phyloP scores from a whole-genome alignment of 169 alveolate genomes.

The Plasmodium chabaudi region DNA sequence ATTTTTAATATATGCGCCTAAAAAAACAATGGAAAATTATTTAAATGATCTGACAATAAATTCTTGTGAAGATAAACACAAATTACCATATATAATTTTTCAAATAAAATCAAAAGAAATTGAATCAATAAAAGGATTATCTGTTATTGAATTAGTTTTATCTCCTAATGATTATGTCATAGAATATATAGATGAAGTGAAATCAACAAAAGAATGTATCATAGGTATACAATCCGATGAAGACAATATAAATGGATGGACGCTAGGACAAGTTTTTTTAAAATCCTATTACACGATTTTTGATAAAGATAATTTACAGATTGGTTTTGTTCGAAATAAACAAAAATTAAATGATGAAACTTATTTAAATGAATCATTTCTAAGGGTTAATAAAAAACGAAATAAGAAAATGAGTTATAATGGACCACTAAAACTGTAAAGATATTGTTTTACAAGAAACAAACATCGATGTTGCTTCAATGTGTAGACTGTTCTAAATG shows the following conservation, averaged over 20 bases:
- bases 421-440: conserved; percentile 26
- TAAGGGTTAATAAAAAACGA: conserved; percentile 12
- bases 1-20: conserved; percentile 73
- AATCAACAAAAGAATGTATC: conserved; percentile 72
- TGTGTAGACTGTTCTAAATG: too few species aligned
- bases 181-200: conserved; percentile 65
- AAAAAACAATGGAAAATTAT: conserved; percentile 59
- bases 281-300: conserved; percentile 84
- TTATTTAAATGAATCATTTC: conserved; percentile 12
- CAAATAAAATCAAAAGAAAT: conserved; percentile 49
- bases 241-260: conserved; percentile 59
- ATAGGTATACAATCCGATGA: conserved; percentile 84
- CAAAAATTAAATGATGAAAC: neutral
- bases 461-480: too few species aligned
- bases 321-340: conserved; percentile 83
- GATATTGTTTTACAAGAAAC: too few species aligned
- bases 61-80: conserved; percentile 74
- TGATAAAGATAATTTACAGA: conserved; percentile 83
- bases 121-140: conserved; percentile 29
- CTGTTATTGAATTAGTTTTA: conserved; percentile 77
- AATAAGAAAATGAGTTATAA: conserved; percentile 18
- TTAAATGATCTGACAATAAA: conserved; percentile 48
- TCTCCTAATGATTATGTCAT: conserved; percentile 85
- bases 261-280: conserved; percentile 79
- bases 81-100: conserved; percentile 61